Base-by-base conservation (phyloP, 1,284 basidiomycete species). In the Heliocybe sulcata region DNA sequence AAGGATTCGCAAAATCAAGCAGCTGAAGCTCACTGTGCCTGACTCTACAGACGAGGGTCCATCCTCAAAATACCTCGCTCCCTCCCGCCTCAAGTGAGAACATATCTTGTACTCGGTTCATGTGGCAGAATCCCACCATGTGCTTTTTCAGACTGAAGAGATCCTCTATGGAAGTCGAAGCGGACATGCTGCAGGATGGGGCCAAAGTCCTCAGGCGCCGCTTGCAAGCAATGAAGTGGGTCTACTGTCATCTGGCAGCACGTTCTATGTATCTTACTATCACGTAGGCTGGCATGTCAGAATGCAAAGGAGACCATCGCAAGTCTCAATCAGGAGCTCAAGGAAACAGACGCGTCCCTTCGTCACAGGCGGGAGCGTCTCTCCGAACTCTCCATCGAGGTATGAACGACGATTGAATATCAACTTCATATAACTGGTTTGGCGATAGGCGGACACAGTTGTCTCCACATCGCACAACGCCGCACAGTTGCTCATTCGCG, bases 201-300 rank as follows among this genome's bases (percentile, higher is more conserved):
- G 51, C 63, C 0, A 58, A 57, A 12, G 22, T 62, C 22, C 50
- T 65, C 12, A 61, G 56, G 25, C 55, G 54, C 49, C 61, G 65
- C 10, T 19, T 62, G 14, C 33, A 54, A 4, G 35, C 55, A 0
- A 57, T 62, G 8, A 66, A 64, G 66, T 66, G 50, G 26, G 62
- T 52, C 1, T 1, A 8, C 1, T 12, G 35, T 25, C n/a, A 2
- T 4, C 22, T 6, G 6, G 10, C 14, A 14, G 25, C 1, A 4
- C 10, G 1, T 42, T 19, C 2, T 33, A 19, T 11, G 2, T 42
- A n/a, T 51, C n/a, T 38, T 29, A 38, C 19, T 42, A 1, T 8
- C 3, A 9, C 2, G 19, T 38, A 66, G 65, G 52, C 27, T 51
- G 2, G 57, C 55, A 1, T 54, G 55, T 11, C 60, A 62, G 42